A percentile compares a stretch with the other conserved stretches of the same genome.
Evolutionary conservation across 1,139 yeast species (phyloP).

Genomic region (Saccharomyces uvarum): DNA sequence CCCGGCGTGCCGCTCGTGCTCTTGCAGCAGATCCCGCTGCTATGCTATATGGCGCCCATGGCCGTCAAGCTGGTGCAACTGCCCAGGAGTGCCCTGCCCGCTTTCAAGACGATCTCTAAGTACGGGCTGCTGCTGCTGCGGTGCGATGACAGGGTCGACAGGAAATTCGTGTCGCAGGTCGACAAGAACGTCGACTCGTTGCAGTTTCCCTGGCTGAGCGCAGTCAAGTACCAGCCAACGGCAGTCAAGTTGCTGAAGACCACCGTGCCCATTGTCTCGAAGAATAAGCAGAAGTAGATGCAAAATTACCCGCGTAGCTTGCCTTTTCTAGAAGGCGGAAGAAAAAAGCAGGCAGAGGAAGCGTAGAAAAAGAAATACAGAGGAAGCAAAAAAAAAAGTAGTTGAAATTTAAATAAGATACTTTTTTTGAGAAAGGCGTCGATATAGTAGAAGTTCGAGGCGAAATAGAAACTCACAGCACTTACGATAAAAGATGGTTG

Average conservation of each 20-base stretch:
- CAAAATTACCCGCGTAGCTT: not conserved
- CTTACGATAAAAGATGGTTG: conserved; percentile 43
- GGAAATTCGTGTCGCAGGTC: conserved; percentile 16
- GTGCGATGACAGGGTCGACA: conserved; percentile 17
- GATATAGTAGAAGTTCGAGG: not conserved
- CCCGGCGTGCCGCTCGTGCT: conserved; percentile 19
- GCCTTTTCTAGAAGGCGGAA: conserved; percentile 3
- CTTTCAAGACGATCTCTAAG: conserved; percentile 3
- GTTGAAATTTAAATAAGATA: not conserved
- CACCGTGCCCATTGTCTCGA: conserved; percentile 9
- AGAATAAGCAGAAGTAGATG: conserved; percentile 2
- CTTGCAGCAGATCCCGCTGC: conserved; percentile 25
- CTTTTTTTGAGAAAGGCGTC: not conserved
- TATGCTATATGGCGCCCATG: conserved; percentile 17
- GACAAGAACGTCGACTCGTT: conserved; percentile 13
- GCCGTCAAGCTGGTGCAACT: conserved; percentile 24
- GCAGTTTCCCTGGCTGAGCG: conserved; percentile 25
- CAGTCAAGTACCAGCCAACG: conserved; percentile 4
- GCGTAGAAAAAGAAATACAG: conserved; percentile 1
- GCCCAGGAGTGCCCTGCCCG: conserved; percentile 20
- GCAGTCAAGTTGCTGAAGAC: conserved; percentile 14
- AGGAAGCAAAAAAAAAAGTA: not conserved
- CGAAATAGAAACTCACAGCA: not conserved
- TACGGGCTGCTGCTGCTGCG: conserved; percentile 23
- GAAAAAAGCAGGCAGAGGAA: conserved; percentile 3